A percentile compares a stretch with the other conserved stretches of the same genome.
Evolutionary conservation across 2,329 filamentous ascomycete species (phyloP).

Genomic region (Graphiopsis chlorocephala): DNA sequence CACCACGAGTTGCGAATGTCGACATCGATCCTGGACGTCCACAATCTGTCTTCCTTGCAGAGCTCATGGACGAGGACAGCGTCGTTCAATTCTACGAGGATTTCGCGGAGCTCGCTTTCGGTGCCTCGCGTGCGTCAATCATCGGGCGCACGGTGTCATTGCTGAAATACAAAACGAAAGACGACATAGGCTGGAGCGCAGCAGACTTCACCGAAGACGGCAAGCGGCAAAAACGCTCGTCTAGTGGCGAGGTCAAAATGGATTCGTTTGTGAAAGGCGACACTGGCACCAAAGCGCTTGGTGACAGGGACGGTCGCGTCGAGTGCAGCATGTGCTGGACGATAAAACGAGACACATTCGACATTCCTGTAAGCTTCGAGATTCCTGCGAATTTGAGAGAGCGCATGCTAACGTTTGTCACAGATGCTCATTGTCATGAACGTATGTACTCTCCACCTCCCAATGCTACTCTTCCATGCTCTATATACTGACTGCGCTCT

Average conservation of each 20-base stretch:
- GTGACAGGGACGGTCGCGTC: conserved; percentile 80
- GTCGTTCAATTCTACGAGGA: conserved; percentile 95
- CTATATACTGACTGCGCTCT: background rate
- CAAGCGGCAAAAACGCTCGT: conserved; percentile 28
- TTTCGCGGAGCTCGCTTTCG: conserved; percentile 88
- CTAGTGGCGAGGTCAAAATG: conserved; percentile 20
- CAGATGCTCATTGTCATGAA: conserved; percentile 94
- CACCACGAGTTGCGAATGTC: conserved; percentile 39
- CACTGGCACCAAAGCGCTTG: conserved; percentile 76
- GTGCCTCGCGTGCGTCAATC: conserved; percentile 81
- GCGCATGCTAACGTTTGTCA: background rate
- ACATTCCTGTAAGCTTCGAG: conserved; percentile 65
- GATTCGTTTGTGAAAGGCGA: conserved; percentile 54
- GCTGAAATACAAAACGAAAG: conserved; percentile 82
- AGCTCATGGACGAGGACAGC: conserved; percentile 88
- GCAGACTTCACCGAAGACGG: conserved; percentile 48
- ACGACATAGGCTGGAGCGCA: conserved; percentile 44
- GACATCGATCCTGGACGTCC: conserved; percentile 43
- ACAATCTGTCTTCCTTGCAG: conserved; percentile 84
- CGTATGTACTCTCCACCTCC: conserved; percentile 57
- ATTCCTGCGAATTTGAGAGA: background rate
- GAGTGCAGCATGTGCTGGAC: conserved; percentile 97
- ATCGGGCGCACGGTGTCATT: conserved; percentile 74
- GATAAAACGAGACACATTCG: conserved; percentile 93
- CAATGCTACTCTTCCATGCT: background rate